Percentiles rank a stretch among this genome's conserved stretches.
phyloP scores from a whole-genome alignment of 1,284 basidiomycete genomes.

The Trametes hirsuta region DNA sequence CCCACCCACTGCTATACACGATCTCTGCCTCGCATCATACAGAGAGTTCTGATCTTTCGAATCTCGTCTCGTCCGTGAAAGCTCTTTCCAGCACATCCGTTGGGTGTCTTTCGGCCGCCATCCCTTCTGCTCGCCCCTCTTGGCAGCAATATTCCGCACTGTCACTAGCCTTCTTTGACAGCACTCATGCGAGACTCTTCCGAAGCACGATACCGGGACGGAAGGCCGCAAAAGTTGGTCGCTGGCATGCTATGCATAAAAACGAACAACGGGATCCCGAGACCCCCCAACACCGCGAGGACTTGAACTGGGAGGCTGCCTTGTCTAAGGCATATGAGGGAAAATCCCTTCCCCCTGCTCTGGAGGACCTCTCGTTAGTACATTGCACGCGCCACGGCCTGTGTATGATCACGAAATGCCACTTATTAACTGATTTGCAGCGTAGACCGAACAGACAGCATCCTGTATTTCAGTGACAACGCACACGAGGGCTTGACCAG shows the following conservation, averaged over 20 bases:
- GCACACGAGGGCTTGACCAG: conserved; percentile 64
- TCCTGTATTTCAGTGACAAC: conserved; percentile 68
- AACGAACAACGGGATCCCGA: conserved; percentile 7
- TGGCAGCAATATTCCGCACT: conserved; percentile 44
- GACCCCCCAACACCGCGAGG: neutral
- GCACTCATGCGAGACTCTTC: conserved; percentile 46
- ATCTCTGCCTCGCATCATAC: conserved; percentile 40
- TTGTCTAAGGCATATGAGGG: conserved; percentile 42
- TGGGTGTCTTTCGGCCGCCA: conserved; percentile 62
- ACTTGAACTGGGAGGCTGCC: conserved; percentile 54
- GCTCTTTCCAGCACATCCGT: conserved; percentile 44
- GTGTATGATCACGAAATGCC: neutral
- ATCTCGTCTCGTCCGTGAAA: conserved; percentile 47
- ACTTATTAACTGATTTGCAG: conserved; percentile 27
- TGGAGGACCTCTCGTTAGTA: conserved; percentile 44
- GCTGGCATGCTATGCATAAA: conserved; percentile 59
- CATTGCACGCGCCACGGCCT: neutral
- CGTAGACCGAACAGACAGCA: conserved; percentile 43
- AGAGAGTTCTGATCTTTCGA: conserved; percentile 43
- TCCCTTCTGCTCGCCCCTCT: conserved; percentile 29
- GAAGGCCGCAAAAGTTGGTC: conserved; percentile 62
- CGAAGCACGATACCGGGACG: conserved; percentile 62
- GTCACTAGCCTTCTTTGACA: conserved; percentile 54
- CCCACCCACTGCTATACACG: conserved; percentile 46
- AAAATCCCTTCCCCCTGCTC: conserved; percentile 39